phyloP scores from a whole-genome alignment of 1,284 basidiomycete species.

The Cutaneotrichosporon daszewskae region DNA sequence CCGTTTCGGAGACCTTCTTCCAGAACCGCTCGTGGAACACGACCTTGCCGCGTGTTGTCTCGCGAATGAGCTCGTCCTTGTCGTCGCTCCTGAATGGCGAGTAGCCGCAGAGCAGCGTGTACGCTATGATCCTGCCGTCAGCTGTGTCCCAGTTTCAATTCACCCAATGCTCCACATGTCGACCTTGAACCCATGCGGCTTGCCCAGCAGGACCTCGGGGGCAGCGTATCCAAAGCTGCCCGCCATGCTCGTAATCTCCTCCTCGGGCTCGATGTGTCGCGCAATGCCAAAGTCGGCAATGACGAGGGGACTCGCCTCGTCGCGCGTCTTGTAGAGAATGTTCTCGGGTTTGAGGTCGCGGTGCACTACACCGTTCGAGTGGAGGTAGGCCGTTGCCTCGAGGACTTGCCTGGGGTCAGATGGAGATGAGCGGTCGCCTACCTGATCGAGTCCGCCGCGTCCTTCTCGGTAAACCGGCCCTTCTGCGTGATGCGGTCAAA shows the following conservation, averaged over 20 bases:
- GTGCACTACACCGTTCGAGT: constrained; percentile 83
- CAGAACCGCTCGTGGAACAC: constrained; percentile 92
- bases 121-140: constrained; percentile 73
- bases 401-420: constrained; percentile 53
- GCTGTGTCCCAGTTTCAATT: constrained; percentile 28
- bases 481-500: constrained; percentile 75
- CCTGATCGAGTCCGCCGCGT: constrained; percentile 69
- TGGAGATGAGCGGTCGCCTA: constrained; percentile 24
- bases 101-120: constrained; percentile 86
- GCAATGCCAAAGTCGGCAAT: constrained; percentile 97
- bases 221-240: constrained; percentile 93
- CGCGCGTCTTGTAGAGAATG: constrained; percentile 77
- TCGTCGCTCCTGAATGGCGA: constrained; percentile 86
- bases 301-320: constrained; percentile 69
- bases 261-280: constrained; percentile 73
- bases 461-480: constrained; percentile 84
- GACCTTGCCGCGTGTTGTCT: constrained; percentile 75
- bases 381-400: constrained; percentile 72
- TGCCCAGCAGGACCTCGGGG: constrained; percentile 77
- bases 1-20: constrained; percentile 61
- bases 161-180: constrained; percentile 92
- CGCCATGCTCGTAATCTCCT: constrained; percentile 73
- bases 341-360: constrained; percentile 94
- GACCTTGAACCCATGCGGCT: constrained; percentile 83
- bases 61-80: constrained; percentile 65